A percentile compares a stretch with the other conserved stretches of the same genome.
phyloP scores from a whole-genome alignment of 2,329 filamentous ascomycete species.

The Escovopsis sp. region DNA sequence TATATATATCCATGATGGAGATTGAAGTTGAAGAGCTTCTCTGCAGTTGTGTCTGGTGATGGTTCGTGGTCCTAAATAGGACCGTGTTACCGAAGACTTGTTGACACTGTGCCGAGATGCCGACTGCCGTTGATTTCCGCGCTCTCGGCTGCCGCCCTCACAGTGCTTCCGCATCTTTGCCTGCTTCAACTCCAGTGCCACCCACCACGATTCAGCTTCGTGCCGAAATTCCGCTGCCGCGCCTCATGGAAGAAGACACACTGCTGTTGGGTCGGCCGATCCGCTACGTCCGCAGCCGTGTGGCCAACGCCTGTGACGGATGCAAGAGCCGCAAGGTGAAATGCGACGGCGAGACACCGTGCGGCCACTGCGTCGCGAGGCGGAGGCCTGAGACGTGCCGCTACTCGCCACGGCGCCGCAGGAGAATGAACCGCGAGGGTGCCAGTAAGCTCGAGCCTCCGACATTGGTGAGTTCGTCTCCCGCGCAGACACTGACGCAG shows the following conservation, averaged over 20 bases:
- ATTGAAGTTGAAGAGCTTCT: background rate
- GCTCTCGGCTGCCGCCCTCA: background rate
- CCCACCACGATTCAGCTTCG: too few relatives aligned
- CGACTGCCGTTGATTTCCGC: background rate
- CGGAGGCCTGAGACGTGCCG: slow-evolving; percentile 28
- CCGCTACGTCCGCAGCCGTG: slow-evolving; percentile 24
- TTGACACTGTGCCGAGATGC: background rate
- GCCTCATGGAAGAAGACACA: too few relatives aligned
- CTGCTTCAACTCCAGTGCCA: background rate
- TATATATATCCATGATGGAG: too few relatives aligned
- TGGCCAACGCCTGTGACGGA: slow-evolving; percentile 37
- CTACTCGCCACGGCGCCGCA: slow-evolving; percentile 30
- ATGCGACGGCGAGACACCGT: slow-evolving; percentile 38
- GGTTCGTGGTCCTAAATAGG: background rate
- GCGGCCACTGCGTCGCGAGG: slow-evolving; percentile 31
- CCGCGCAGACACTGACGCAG: slow-evolving; percentile 7
- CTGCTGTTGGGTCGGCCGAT: background rate
- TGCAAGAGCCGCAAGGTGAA: slow-evolving; percentile 41
- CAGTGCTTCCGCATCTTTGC: slow-evolving; percentile 5
- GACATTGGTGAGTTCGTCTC: too few relatives aligned
- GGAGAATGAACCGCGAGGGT: slow-evolving; percentile 9
- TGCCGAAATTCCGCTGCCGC: background rate
- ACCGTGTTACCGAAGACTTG: background rate
- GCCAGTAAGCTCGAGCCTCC: background rate
- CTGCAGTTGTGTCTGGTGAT: background rate